Conservation (phyloP, 352 stramenopile species). For the Globisporangium ultimum region DNA sequence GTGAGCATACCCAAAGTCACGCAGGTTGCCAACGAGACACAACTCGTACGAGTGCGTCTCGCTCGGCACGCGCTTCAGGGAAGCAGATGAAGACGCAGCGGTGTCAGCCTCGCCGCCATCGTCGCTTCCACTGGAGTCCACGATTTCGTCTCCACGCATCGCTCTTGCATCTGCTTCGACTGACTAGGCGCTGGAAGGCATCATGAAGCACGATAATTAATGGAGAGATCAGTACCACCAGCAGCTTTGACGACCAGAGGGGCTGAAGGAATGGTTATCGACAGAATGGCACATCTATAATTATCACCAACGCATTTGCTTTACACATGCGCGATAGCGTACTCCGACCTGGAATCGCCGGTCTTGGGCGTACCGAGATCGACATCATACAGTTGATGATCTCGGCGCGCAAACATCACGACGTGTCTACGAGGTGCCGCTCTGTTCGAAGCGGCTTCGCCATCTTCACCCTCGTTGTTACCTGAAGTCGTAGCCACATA, state of each 20-base stretch:
- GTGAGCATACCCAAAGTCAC: conserved; percentile 13
- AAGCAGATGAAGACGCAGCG: not conserved
- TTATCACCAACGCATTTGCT: not conserved
- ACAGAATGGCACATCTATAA: no score
- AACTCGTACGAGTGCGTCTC: conserved; percentile 41
- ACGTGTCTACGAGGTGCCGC: conserved; percentile 1
- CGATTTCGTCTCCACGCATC: no score
- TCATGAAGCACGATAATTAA: no score
- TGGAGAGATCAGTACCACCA: no score
- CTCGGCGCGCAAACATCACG: conserved; percentile 5
- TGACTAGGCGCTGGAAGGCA: no score
- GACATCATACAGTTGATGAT: not conserved
- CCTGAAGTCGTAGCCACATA: not conserved
- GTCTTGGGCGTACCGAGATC: conserved; percentile 6
- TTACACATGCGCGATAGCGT: not conserved
- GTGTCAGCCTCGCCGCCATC: not conserved
- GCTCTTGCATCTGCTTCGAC: no score
- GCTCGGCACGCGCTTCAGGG: not conserved
- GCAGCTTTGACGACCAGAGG: no score
- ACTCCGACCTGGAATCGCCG: not conserved
- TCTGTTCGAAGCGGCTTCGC: not conserved
- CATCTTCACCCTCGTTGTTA: not conserved
- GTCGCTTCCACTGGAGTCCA: no score
- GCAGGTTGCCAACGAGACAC: conserved; percentile 43
- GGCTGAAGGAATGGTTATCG: no score